A percentile compares a stretch with the other conserved stretches of the same genome.
These are phyloP conservation scores for Ceratorhiza oryzae-sativae DNA, from an alignment of 1,284 basidiomycete species.

Conservation along the genomic window DNA sequence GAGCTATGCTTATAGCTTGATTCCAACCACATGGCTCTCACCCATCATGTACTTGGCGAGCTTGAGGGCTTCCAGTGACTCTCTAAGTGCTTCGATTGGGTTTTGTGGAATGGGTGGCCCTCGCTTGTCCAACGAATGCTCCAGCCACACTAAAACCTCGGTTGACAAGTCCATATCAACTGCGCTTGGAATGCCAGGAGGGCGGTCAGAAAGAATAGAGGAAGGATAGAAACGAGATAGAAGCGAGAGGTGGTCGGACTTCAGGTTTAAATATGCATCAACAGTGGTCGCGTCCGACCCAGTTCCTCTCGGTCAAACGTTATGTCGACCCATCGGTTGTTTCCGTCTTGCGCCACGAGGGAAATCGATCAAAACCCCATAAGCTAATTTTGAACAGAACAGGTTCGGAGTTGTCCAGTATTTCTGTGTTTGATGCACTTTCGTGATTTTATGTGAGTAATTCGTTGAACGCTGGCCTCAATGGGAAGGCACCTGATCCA, in stretches of 20 bases:
- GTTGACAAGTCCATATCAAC: neutral
- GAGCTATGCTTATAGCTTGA: neutral
- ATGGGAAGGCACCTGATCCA: too few species aligned
- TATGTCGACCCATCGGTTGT: neutral
- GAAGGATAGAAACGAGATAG: neutral
- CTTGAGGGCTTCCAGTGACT: constrained; percentile 8
- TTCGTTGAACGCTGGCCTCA: too few species aligned
- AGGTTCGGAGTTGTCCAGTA: too few species aligned
- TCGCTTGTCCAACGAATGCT: neutral
- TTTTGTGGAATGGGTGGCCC: neutral
- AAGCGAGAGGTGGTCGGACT: neutral
- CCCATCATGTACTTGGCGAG: constrained; percentile 28
- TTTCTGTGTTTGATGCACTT: too few species aligned
- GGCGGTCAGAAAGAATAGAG: neutral
- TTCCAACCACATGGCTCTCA: neutral
- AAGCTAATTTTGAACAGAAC: too few species aligned
- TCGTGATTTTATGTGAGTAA: too few species aligned
- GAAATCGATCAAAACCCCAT: neutral
- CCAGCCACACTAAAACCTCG: constrained; percentile 22
- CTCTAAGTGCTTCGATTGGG: constrained; percentile 8
- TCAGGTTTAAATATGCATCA: neutral
- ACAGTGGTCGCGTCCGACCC: neutral
- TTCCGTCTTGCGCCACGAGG: constrained; percentile 3
- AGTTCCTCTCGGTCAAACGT: neutral
- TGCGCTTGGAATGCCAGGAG: neutral